phyloP scores from a whole-genome alignment of 176 grass and related monocot genomes.

The Oryza glaberrima region DNA sequence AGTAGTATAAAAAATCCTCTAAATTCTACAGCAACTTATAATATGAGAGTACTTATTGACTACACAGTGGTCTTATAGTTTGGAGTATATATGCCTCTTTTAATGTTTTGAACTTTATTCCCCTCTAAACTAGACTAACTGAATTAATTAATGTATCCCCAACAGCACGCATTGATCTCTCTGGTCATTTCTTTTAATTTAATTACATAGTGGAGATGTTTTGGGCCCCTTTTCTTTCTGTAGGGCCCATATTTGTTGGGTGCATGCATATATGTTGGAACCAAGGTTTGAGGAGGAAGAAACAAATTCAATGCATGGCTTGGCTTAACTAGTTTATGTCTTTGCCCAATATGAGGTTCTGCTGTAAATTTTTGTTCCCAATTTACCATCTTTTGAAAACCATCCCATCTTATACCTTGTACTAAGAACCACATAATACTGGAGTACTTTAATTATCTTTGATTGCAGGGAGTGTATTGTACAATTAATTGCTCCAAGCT shows the following conservation, averaged over 20 bases:
- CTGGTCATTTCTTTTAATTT: not conserved
- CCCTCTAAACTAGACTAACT: not conserved
- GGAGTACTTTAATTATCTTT: not conserved
- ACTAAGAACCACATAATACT: not conserved
- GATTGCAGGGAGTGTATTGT: not conserved
- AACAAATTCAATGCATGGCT: conserved; percentile 40
- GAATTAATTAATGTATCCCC: not conserved
- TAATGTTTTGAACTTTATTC: conserved; percentile 43
- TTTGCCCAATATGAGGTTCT: not conserved
- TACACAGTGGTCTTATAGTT: not conserved
- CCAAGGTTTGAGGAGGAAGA: conserved; percentile 46
- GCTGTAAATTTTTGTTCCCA: conserved; percentile 8
- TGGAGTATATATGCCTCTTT: not conserved
- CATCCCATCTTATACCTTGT: not conserved
- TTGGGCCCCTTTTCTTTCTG: not conserved
- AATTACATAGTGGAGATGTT: not conserved
- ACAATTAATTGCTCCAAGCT: not conserved
- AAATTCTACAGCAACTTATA: not conserved
- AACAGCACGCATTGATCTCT: not conserved
- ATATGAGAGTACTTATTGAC: not conserved
- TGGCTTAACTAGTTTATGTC: conserved; percentile 36
- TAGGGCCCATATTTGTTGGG: conserved; percentile 35
- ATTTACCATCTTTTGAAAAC: not conserved
- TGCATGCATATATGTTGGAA: conserved; percentile 30
- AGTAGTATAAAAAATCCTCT: not conserved